Conservation (phyloP, 1,284 basidiomycete genomes). For the Cutaneotrichosporon cutaneum region DNA sequence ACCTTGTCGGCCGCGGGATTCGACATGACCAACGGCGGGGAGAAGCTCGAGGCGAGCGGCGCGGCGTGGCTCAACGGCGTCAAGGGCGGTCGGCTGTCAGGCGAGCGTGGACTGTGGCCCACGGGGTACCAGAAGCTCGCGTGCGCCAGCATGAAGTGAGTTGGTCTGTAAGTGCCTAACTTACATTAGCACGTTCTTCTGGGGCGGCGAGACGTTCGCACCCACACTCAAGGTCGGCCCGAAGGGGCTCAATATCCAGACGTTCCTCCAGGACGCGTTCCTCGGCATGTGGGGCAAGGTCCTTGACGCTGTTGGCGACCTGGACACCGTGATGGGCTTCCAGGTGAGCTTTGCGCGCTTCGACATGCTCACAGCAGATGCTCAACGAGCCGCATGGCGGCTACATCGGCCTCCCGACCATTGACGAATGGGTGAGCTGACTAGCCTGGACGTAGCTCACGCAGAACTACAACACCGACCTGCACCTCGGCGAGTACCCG, state of each 20-base stretch:
- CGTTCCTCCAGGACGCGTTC: slow-evolving; percentile 79
- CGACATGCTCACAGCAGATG: slow-evolving; percentile 57
- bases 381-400: slow-evolving; percentile 97
- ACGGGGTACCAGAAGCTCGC: slow-evolving; percentile 81
- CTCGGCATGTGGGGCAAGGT: slow-evolving; percentile 73
- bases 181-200: slow-evolving; percentile 68
- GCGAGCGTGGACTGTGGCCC: slow-evolving; percentile 80
- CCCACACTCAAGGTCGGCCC: slow-evolving; percentile 66
- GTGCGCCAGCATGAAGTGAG: slow-evolving; percentile 81
- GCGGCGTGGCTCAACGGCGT: slow-evolving; percentile 82
- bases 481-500: slow-evolving; percentile 80
- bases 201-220: slow-evolving; percentile 82
- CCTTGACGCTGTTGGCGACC: slow-evolving; percentile 65
- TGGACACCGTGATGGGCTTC: slow-evolving; percentile 83
- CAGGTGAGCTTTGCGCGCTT: slow-evolving; percentile 59
- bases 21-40: slow-evolving; percentile 59
- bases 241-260: slow-evolving; percentile 65
- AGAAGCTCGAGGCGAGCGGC: slow-evolving; percentile 70
- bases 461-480: slow-evolving; percentile 84
- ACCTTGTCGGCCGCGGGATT: slow-evolving; percentile 78
- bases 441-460: neutral
- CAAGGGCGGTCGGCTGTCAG: slow-evolving; percentile 53
- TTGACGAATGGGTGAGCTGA: slow-evolving; percentile 67
- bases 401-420: slow-evolving; percentile 76
- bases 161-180: neutral